phyloP scores from a whole-genome alignment of 495 filamentous ascomycete genomes.

The Viridothelium virens region DNA sequence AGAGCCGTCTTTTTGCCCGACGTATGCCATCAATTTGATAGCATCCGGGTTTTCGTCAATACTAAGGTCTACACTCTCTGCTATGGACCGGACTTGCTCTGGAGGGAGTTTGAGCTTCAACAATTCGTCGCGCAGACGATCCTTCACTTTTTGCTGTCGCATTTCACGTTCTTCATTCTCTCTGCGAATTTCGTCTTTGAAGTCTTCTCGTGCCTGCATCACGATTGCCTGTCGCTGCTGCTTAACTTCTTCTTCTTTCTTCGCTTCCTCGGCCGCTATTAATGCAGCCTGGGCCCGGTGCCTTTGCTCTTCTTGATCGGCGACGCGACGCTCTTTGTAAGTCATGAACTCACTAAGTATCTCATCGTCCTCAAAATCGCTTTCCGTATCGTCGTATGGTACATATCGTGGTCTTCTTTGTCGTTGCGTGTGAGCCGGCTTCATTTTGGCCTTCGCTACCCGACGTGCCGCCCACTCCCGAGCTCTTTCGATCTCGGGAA shows the following conservation, averaged over 20 bases:
- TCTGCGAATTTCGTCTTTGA: not conserved
- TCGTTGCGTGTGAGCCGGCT: not conserved
- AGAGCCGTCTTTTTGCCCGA: not conserved
- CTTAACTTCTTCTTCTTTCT: not conserved
- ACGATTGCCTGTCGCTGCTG: not conserved
- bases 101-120: not conserved
- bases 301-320: not conserved
- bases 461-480: not conserved
- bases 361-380: not conserved
- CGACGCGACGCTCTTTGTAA: not conserved
- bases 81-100: slow-evolving; percentile 2
- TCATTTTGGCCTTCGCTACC: not conserved
- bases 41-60: not conserved
- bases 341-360: not conserved
- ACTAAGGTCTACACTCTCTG: not conserved
- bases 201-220: not conserved
- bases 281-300: not conserved
- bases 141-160: not conserved
- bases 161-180: slow-evolving; percentile 5
- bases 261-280: not conserved
- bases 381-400: not conserved
- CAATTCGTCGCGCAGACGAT: not conserved
- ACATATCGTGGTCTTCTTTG: not conserved
- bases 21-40: not conserved
- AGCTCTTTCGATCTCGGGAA: slow-evolving; percentile 7